Evolutionary conservation across 2,329 filamentous ascomycete genomes (phyloP), one percentile per base, ranked within the genome.

Genomic region (Daldinia eschscholtzii): DNA sequence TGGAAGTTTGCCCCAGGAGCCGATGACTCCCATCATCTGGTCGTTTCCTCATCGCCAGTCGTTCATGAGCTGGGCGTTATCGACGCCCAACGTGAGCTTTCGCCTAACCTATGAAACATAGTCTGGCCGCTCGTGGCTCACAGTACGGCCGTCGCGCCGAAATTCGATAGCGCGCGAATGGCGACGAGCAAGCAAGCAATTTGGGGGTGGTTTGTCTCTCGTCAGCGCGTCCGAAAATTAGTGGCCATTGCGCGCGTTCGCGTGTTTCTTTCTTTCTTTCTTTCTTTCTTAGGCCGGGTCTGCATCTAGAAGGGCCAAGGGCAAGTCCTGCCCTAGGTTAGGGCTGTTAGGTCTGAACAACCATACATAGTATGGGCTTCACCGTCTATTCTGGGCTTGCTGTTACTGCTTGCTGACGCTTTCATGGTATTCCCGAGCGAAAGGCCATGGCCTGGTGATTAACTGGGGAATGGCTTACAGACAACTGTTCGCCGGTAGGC

Each of bases 21-120:
- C 80, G 20, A 81, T 86, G 13, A 83, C 82, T 1, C 72, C 89
- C 20, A 3, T 89, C 46, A 87, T 73, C 89, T 87, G 86, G 79
- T 88, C 64, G 87, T 85, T 26, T 42, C 37, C 35, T 13, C 23
- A 41, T 28, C 42, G 18, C 37, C 23, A 42, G 37, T 23, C 37
- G 18, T 61, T 46, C 15, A 39, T 55, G 13, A 23, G 20, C 60
- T 42, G 23, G 56, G 63, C 37, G 28, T 46, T 26, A 30, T 39
- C 41, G 56, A 39, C 64, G 28, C 46, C 46, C 46, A 52, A 26
- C 46, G 46, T 33, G 46, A 33, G 46, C 46, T n/a, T 52, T 26
- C 33, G 26, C 46, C 46, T 52, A 26, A 52, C 46, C 46, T 39
- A 62, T 52, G 18, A 42, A 80, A 85, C 84, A 64, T 84, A 83